phyloP scores from a whole-genome alignment of 2,329 filamentous ascomycete species.

The Ceratocystis harringtonii region DNA sequence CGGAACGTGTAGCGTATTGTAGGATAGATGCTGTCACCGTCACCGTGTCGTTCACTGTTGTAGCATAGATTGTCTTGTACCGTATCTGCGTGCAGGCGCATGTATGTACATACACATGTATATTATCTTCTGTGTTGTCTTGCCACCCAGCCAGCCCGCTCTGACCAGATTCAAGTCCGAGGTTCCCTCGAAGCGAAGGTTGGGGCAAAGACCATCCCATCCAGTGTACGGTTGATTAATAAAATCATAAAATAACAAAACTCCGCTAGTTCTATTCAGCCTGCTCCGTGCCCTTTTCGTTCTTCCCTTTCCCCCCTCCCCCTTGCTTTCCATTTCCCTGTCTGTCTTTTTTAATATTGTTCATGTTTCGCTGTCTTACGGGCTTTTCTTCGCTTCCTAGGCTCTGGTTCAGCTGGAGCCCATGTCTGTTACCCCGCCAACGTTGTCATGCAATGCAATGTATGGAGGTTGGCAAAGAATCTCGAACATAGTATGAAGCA shows the following conservation, averaged over 20 bases:
- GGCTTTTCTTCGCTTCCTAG: neutral
- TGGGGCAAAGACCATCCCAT: neutral
- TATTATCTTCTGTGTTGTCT: neutral
- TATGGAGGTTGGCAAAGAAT: neutral
- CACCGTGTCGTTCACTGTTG: neutral
- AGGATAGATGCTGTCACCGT: neutral
- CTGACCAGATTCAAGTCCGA: neutral
- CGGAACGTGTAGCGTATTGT: neutral
- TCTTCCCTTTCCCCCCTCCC: neutral
- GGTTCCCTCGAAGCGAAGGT: neutral
- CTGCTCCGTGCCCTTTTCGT: neutral
- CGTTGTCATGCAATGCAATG: neutral
- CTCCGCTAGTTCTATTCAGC: neutral
- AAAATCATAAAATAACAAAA: neutral
- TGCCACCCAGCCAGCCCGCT: slow-evolving; percentile 4
- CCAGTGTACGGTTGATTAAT: neutral
- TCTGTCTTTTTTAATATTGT: neutral
- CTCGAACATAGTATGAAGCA: neutral
- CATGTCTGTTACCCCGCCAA: slow-evolving; percentile 2
- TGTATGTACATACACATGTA: neutral
- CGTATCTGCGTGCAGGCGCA: neutral
- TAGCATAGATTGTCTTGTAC: neutral
- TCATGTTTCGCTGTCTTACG: neutral
- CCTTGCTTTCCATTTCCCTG: neutral
- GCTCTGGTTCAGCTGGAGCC: neutral